phyloP scores from a whole-genome alignment of 2,329 filamentous ascomycete species.

The Ophiognomonia clavigignenti-juglandacearum region DNA sequence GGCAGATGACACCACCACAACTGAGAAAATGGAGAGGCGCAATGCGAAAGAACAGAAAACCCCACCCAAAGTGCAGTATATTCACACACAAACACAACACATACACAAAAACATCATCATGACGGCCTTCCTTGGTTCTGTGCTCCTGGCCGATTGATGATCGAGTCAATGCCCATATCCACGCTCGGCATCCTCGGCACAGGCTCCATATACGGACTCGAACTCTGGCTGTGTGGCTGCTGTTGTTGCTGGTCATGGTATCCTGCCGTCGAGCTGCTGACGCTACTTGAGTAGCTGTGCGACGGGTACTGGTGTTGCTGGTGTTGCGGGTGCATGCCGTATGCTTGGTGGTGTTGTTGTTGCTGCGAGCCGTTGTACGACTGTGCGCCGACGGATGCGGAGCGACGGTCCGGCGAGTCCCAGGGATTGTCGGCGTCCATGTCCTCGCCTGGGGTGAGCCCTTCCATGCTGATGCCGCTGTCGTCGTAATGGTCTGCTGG shows the following conservation, averaged over 20 bases:
- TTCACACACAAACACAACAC: not conserved
- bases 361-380: conserved; percentile 12
- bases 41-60: conserved; percentile 16
- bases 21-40: not conserved
- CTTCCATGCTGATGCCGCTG: conserved; percentile 62
- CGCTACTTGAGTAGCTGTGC: conserved; percentile 48
- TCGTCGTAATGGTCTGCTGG: conserved; percentile 56
- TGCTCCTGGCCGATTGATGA: conserved; percentile 46
- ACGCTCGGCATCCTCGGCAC: conserved; percentile 47
- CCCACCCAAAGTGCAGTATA: not conserved
- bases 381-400: conserved; percentile 30
- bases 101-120: too few relatives aligned
- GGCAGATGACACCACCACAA: not conserved
- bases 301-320: conserved; percentile 17
- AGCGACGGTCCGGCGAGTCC: conserved; percentile 48
- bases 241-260: conserved; percentile 20
- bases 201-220: conserved; percentile 43
- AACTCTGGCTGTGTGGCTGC: conserved; percentile 30
- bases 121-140: conserved; percentile 8
- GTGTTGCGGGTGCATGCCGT: conserved; percentile 18
- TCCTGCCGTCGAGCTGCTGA: conserved; percentile 39
- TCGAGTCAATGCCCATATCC: conserved; percentile 57
- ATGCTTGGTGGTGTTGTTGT: conserved; percentile 8
- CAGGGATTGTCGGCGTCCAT: conserved; percentile 46
- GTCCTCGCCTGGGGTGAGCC: conserved; percentile 55